phyloP scores from a whole-genome alignment of 2,329 filamentous ascomycete genomes.

The Cladosporium austrohemisphaericum region DNA sequence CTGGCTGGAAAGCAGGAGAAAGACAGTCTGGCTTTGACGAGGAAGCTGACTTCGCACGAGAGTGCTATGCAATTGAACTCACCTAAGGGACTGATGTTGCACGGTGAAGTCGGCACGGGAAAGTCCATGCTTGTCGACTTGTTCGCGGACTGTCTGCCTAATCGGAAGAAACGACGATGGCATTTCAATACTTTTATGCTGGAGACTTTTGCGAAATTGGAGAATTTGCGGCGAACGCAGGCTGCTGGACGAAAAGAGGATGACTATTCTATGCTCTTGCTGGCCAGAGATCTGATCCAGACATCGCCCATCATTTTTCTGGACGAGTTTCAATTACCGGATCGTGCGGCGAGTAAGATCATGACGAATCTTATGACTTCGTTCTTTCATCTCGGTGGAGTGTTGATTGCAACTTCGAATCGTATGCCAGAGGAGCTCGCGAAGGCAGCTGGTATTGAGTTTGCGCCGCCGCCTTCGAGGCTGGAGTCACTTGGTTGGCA shows the following conservation, averaged over 20 bases:
- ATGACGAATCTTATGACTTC: conserved; percentile 72
- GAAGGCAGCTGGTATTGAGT: conserved; percentile 69
- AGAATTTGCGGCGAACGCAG: conserved; percentile 54
- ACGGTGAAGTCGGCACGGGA: conserved; percentile 77
- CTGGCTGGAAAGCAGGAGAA: conserved; percentile 52
- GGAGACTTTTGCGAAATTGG: conserved; percentile 68
- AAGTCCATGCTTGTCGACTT: conserved; percentile 84
- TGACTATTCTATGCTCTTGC: conserved; percentile 67
- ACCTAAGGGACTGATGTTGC: conserved; percentile 70
- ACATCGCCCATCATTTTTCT: conserved; percentile 73
- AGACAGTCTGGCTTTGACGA: conserved; percentile 59
- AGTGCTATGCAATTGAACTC: conserved; percentile 68
- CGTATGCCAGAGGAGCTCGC: conserved; percentile 78
- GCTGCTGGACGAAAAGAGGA: conserved; percentile 30
- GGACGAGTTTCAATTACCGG: conserved; percentile 80
- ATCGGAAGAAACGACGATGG: conserved; percentile 67
- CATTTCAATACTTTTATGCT: conserved; percentile 88
- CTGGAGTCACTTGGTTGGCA: conserved; percentile 36
- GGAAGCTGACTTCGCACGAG: conserved; percentile 66
- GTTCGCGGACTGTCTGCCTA: conserved; percentile 73
- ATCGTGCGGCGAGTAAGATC: conserved; percentile 73
- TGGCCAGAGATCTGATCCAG: conserved; percentile 72
- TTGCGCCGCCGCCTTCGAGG: conserved; percentile 49
- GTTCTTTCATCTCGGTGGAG: conserved; percentile 79
- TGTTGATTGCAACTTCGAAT: conserved; percentile 76